A percentile compares a stretch with the other conserved stretches of the same genome.
Evolutionary conservation across 306 rosid species (phyloP).

Genomic region (Adenanthera pavonina): DNA sequence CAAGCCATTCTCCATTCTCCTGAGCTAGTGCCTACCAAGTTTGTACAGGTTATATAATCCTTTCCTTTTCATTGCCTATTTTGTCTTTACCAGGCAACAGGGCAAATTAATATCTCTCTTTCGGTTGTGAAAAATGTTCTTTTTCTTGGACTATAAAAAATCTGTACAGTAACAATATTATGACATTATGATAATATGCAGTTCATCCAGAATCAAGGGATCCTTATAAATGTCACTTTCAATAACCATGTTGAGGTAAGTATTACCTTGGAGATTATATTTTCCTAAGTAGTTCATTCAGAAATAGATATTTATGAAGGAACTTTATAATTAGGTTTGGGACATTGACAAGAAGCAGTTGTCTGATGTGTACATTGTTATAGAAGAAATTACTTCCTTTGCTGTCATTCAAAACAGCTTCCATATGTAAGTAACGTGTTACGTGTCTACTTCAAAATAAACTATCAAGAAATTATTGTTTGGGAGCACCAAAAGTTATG

Average conservation of each 20-base stretch:
- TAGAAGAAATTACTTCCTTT: constrained; percentile 70
- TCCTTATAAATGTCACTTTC: constrained; percentile 64
- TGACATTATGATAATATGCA: constrained; percentile 41
- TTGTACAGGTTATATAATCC: constrained; percentile 62
- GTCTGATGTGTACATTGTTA: constrained; percentile 52
- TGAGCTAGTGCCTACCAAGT: constrained; percentile 71
- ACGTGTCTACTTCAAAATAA: constrained; percentile 13
- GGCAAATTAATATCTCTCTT: constrained; percentile 18
- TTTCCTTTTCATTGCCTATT: background rate
- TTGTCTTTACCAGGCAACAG: constrained; percentile 1
- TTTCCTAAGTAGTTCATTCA: constrained; percentile 15
- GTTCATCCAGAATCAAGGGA: constrained; percentile 78
- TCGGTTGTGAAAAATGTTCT: background rate
- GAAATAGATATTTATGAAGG: constrained; percentile 28
- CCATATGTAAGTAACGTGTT: constrained; percentile 64
- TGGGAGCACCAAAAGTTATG: constrained; percentile 14
- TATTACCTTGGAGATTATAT: constrained; percentile 23
- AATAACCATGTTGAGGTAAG: constrained; percentile 82
- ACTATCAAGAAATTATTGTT: constrained; percentile 11
- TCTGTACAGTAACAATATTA: constrained; percentile 20
- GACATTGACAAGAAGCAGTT: constrained; percentile 67
- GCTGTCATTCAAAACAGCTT: constrained; percentile 60
- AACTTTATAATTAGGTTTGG: constrained; percentile 71
- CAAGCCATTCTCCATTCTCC: constrained; percentile 74
- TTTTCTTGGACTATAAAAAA: constrained; percentile 14